Evolutionary conservation across 768 basidiomycete species (phyloP), one percentile per base, ranked within the genome.

Genomic region (Leucocoprinus leucothites): DNA sequence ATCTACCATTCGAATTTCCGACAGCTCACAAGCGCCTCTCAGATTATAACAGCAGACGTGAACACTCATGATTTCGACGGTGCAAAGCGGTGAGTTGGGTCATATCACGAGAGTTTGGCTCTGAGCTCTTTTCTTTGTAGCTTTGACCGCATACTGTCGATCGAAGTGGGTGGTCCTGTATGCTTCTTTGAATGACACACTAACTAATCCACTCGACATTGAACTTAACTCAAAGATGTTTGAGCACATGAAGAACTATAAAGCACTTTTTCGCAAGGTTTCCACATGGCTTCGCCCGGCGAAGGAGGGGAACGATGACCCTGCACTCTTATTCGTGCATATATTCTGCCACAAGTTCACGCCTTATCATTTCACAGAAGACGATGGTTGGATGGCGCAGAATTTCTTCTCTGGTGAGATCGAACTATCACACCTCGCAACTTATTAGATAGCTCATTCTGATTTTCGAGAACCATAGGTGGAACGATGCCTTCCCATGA

Each of bases 171-270:
- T 18, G 6, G 14, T 50, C 14, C 16, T 5, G 31, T 31, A 31
- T 5, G 31, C 5, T 31, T 31, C 31, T 31, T 45, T 45, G 9
- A 48, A 11, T 51, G 35, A n/a, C n/a, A n/a, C n/a, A n/a, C n/a
- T n/a, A n/a, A n/a, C n/a, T n/a, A n/a, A n/a, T n/a, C n/a, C n/a
- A n/a, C 48, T n/a, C 19, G 19, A 28, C n/a, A 22, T 41, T 22
- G 16, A 42, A 34, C 11, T 40, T 22, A 18, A 18, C 53, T 40
- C 22, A 38, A 50, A 83, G 81, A 85, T 86, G 83, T 85, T 87
- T 60, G 85, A 87, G 62, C 86, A 88, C 65, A 86, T 87, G 85
- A 87, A 87, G 69, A 86, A 86, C 63, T 88, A 88, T 68, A 71
- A 85, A 53, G 65, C 68, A 8, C 77, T 89, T 8, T 71, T 88